Evolutionary conservation across 2,329 filamentous ascomycete genomes (phyloP).

Genomic region (Neophaeococcomyces aloes): DNA sequence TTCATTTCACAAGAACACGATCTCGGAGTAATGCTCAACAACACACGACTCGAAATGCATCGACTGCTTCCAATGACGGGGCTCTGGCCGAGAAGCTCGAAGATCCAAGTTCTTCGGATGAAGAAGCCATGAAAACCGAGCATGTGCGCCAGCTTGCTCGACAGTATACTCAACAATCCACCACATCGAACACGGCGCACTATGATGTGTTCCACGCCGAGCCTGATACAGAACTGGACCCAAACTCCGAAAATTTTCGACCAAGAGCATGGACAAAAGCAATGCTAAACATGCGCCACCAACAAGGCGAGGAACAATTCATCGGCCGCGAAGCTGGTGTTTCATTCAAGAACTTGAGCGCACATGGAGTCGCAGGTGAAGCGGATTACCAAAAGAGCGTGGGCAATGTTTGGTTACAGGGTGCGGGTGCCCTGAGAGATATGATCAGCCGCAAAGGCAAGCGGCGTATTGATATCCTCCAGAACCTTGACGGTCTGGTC

Average conservation of each 20-base stretch:
- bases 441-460: constrained; percentile 24
- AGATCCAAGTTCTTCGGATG: constrained; percentile 10
- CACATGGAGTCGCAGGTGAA: constrained; percentile 29
- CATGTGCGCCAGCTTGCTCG: constrained; percentile 16
- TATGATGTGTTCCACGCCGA: constrained; percentile 20
- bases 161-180: constrained; percentile 16
- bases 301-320: constrained; percentile 28
- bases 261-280: constrained; percentile 39
- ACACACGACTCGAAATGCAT: no score
- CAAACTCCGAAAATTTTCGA: constrained; percentile 35
- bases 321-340: constrained; percentile 31
- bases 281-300: constrained; percentile 32
- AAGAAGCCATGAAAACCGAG: constrained; percentile 9
- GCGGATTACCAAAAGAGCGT: constrained; percentile 33
- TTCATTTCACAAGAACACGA: not conserved
- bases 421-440: constrained; percentile 23
- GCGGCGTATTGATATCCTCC: constrained; percentile 49
- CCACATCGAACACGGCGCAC: constrained; percentile 6
- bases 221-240: constrained; percentile 32
- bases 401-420: constrained; percentile 33
- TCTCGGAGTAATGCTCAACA: not conserved
- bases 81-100: constrained; percentile 9
- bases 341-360: constrained; percentile 31
- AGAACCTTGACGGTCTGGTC: constrained; percentile 54
- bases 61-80: not conserved